These are phyloP conservation scores for Xylaria sp. DNA, from an alignment of 2,329 filamentous ascomycete species.

Conservation along the genomic window DNA sequence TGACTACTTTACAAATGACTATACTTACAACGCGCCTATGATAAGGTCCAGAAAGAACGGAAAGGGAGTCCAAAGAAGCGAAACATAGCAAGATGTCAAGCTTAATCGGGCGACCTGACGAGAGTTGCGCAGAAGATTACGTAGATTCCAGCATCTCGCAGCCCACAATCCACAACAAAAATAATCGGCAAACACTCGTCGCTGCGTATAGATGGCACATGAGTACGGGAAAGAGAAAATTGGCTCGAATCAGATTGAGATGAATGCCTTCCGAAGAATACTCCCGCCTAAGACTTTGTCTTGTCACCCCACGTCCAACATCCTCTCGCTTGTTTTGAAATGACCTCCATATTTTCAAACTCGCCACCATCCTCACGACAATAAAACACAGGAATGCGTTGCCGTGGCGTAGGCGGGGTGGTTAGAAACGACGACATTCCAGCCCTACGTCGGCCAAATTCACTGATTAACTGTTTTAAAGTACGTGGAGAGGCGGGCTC, in stretches of 20 bases:
- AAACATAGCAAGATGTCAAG: conserved; percentile 4
- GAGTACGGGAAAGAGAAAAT: not conserved
- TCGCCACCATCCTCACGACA: not conserved
- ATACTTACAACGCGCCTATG: not conserved
- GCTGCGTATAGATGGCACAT: not conserved
- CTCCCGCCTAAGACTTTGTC: not conserved
- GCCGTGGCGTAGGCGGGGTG: conserved; percentile 12
- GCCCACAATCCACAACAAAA: conserved; percentile 22
- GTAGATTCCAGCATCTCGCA: conserved; percentile 22
- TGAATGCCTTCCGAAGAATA: not conserved
- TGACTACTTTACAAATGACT: not conserved
- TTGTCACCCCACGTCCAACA: not conserved
- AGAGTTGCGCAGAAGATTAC: not conserved
- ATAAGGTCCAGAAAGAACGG: not conserved
- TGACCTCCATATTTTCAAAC: not conserved
- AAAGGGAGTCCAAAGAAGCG: not conserved
- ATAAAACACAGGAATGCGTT: conserved; percentile 31
- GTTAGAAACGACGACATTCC: conserved; percentile 26
- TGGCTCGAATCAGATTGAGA: not conserved
- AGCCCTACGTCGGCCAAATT: not conserved
- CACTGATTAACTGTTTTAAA: not conserved
- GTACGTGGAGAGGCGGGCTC: not conserved
- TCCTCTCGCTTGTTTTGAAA: not conserved
- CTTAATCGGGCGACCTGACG: not conserved
- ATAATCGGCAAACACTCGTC: conserved; percentile 2